phyloP scores from a whole-genome alignment of 805 yeast genomes.

The Ogataea ramenticola region DNA sequence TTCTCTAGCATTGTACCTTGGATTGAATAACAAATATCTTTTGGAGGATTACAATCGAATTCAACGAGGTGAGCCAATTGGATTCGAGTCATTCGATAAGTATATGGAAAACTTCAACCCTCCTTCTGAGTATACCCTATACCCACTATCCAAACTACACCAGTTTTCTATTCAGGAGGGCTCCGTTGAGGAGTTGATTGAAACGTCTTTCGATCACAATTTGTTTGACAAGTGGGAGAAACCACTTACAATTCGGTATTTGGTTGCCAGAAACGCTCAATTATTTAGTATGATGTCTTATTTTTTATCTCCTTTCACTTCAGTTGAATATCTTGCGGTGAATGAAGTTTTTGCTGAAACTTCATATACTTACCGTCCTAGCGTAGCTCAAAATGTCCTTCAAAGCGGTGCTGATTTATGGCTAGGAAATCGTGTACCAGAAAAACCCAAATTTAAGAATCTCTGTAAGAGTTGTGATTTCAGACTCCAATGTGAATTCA shows the following conservation, averaged over 20 bases:
- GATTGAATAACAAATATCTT: conserved; percentile 30
- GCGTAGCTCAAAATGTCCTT: conserved; percentile 23
- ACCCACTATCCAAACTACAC: too few species aligned
- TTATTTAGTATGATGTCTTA: conserved; percentile 29
- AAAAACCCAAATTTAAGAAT: conserved; percentile 29
- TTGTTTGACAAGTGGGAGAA: conserved; percentile 39
- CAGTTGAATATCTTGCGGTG: conserved; percentile 48
- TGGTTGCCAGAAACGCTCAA: conserved; percentile 50
- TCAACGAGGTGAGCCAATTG: conserved; percentile 37
- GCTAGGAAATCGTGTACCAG: conserved; percentile 51
- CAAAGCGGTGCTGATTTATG: conserved; percentile 39
- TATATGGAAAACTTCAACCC: conserved; percentile 5
- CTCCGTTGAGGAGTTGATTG: not conserved
- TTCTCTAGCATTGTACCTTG: conserved; percentile 29
- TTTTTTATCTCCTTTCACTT: conserved; percentile 28
- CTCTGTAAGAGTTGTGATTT: conserved; percentile 52
- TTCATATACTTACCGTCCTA: conserved; percentile 30
- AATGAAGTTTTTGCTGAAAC: conserved; percentile 34
- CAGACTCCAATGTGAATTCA: conserved; percentile 25
- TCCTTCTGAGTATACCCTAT: not conserved
- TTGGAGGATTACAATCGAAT: conserved; percentile 36
- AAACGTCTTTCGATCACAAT: conserved; percentile 11
- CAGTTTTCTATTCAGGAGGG: too few species aligned
- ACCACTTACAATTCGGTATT: conserved; percentile 49
- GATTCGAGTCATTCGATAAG: conserved; percentile 33